A percentile compares a stretch with the other conserved stretches of the same genome.
These are phyloP conservation scores for Aspergillus pseudoviridinutans DNA, from an alignment of 2,329 filamentous ascomycete genomes.

Conservation along the genomic window DNA sequence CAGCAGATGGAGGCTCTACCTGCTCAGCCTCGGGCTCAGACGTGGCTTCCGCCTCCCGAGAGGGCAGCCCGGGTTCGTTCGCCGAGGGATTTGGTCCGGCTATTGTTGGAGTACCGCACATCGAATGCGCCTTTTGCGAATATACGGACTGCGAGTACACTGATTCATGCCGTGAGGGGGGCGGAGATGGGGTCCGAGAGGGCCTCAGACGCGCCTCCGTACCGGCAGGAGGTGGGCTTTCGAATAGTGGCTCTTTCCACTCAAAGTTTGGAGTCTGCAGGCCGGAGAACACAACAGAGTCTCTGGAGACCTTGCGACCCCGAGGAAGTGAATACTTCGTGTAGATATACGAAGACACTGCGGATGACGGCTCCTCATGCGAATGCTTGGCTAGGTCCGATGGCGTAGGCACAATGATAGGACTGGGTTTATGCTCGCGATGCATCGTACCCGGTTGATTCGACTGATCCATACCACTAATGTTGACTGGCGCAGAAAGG, in stretches of 20 bases:
- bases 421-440: slow-evolving; percentile 27
- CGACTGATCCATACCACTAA: slow-evolving; percentile 26
- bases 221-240: slow-evolving; percentile 33
- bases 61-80: slow-evolving; percentile 5
- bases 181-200: slow-evolving; percentile 31
- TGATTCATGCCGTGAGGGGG: slow-evolving; percentile 15
- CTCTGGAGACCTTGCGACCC: slow-evolving; percentile 71
- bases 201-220: slow-evolving; percentile 20
- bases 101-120: slow-evolving; percentile 22
- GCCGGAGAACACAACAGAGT: slow-evolving; percentile 58
- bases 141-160: slow-evolving; percentile 15
- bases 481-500: slow-evolving; percentile 31
- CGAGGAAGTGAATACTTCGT: slow-evolving; percentile 79
- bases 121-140: slow-evolving; percentile 26
- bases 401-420: slow-evolving; percentile 28
- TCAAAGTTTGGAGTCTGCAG: slow-evolving; percentile 54
- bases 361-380: slow-evolving; percentile 34
- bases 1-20: slow-evolving; percentile 6
- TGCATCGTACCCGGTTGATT: slow-evolving; percentile 20
- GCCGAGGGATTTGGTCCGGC: slow-evolving; percentile 14
- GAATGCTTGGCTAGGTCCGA: slow-evolving; percentile 18
- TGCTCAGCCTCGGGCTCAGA: slow-evolving; percentile 5
- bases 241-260: slow-evolving; percentile 58
- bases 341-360: slow-evolving; percentile 75
- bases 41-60: slow-evolving; percentile 1